These are phyloP conservation scores for Colletotrichum trifolii DNA, from an alignment of 2,329 filamentous ascomycete species.

Conservation along the genomic window DNA sequence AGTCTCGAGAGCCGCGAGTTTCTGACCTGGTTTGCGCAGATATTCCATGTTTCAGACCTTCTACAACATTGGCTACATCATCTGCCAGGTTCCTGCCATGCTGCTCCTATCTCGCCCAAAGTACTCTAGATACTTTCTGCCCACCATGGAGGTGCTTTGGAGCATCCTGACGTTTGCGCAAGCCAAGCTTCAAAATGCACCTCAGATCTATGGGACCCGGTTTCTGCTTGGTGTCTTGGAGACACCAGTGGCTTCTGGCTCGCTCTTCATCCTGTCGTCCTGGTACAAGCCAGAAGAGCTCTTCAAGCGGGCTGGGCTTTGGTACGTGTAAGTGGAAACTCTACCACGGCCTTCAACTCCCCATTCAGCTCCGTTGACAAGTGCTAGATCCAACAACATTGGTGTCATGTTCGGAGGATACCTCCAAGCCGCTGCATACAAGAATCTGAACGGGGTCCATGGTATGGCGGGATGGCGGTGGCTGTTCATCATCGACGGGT, in stretches of 20 bases:
- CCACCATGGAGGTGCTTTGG: conserved; percentile 39
- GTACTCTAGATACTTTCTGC: conserved; percentile 39
- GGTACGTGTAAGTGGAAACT: conserved; percentile 52
- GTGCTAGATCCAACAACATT: conserved; percentile 37
- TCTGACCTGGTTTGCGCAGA: neutral
- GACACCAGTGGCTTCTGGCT: conserved; percentile 34
- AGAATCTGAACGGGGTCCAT: conserved; percentile 57
- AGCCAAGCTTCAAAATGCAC: conserved; percentile 39
- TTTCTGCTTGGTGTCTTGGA: conserved; percentile 44
- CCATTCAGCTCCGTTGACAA: neutral
- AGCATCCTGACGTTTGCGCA: conserved; percentile 40
- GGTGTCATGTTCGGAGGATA: conserved; percentile 45
- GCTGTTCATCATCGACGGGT: conserved; percentile 67
- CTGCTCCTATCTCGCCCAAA: conserved; percentile 34
- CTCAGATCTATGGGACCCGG: conserved; percentile 44
- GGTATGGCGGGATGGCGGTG: conserved; percentile 62
- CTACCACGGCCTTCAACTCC: neutral
- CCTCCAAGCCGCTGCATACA: conserved; percentile 55
- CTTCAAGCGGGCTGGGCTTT: conserved; percentile 59
- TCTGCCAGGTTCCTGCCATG: conserved; percentile 36
- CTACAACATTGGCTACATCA: conserved; percentile 37
- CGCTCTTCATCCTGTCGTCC: conserved; percentile 42
- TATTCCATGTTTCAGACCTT: conserved; percentile 35
- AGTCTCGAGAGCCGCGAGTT: too few relatives aligned
- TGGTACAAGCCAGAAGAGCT: conserved; percentile 47